Percentiles rank a stretch among this genome's conserved stretches.
phyloP scores from a whole-genome alignment of 805 yeast genomes.

The Ogataea trehaloabstinens region DNA sequence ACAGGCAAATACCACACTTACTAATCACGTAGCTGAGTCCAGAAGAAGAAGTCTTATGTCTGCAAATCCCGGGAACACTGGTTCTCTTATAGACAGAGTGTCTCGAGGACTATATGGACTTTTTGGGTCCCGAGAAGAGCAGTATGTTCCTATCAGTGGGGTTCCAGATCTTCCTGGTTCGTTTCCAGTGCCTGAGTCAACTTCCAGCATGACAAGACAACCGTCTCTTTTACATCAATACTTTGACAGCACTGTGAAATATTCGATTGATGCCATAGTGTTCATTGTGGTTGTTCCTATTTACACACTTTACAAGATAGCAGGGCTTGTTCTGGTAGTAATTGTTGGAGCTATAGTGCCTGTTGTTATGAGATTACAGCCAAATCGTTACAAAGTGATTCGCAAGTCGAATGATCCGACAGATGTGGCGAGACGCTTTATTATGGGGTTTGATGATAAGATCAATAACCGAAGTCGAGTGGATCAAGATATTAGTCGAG shows the following conservation, averaged over 20 bases:
- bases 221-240: conserved; percentile 24
- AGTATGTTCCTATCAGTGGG: conserved; percentile 6
- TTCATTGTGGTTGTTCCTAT: conserved; percentile 27
- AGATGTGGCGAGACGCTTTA: conserved; percentile 34
- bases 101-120: conserved; percentile 3
- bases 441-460: conserved; percentile 31
- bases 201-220: conserved; percentile 4
- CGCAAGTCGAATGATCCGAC: conserved; percentile 26
- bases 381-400: conserved; percentile 20
- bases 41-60: conserved; percentile 8
- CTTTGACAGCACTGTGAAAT: conserved; percentile 12
- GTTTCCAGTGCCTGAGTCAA: conserved; percentile 16
- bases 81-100: conserved; percentile 4
- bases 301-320: conserved; percentile 19
- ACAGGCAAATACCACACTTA: conserved; percentile 12
- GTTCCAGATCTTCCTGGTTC: conserved; percentile 21
- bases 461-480: conserved; percentile 22
- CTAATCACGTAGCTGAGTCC: conserved; percentile 8
- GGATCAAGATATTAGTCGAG: not conserved
- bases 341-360: conserved; percentile 24
- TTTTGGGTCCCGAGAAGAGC: not conserved
- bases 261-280: conserved; percentile 12
- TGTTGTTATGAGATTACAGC: conserved; percentile 20
- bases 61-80: not conserved
- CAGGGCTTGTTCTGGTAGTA: conserved; percentile 17